Percentiles rank a stretch among this genome's conserved stretches.
Evolutionary conservation across 805 yeast species (phyloP).

Genomic region (Saccharomycopsis malanga): DNA sequence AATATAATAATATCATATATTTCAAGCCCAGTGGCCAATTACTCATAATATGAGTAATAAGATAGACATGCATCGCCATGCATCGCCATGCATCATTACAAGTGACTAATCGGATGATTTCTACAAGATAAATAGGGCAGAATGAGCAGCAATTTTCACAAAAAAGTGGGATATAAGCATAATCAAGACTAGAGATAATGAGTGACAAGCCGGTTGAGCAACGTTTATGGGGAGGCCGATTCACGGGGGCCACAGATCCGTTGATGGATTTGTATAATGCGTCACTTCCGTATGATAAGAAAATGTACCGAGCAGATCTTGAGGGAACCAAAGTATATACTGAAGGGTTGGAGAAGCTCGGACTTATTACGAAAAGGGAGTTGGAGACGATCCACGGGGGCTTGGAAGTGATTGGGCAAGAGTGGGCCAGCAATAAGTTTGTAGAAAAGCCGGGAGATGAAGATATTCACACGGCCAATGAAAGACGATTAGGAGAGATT

Average conservation of each 20-base stretch:
- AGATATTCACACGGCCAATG: conserved; percentile 98
- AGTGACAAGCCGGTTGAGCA: conserved; percentile 14
- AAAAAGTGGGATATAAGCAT: too few relatives aligned
- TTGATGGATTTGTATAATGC: conserved; percentile 96
- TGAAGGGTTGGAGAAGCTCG: conserved; percentile 72
- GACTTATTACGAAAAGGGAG: conserved; percentile 67
- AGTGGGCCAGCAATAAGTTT: conserved; percentile 71
- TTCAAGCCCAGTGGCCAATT: too few relatives aligned
- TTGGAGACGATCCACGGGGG: conserved; percentile 79
- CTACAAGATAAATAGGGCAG: too few relatives aligned
- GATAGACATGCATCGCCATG: too few relatives aligned
- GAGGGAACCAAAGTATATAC: conserved; percentile 94
- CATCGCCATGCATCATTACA: too few relatives aligned
- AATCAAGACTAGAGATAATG: too few relatives aligned
- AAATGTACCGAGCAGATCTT: conserved; percentile 90
- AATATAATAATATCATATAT: too few relatives aligned
- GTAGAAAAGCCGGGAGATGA: conserved; percentile 86
- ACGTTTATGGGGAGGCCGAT: conserved; percentile 97
- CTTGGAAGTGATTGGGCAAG: conserved; percentile 57
- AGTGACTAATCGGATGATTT: too few relatives aligned
- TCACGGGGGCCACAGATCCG: conserved; percentile 96
- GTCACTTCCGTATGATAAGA: conserved; percentile 90
- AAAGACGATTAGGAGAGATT: conserved; percentile 92
- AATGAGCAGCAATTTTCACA: too few relatives aligned
- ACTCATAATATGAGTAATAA: too few relatives aligned